phyloP scores from a whole-genome alignment of 371 early-diverging fungal species.

The Rhizopus stolonifer region DNA sequence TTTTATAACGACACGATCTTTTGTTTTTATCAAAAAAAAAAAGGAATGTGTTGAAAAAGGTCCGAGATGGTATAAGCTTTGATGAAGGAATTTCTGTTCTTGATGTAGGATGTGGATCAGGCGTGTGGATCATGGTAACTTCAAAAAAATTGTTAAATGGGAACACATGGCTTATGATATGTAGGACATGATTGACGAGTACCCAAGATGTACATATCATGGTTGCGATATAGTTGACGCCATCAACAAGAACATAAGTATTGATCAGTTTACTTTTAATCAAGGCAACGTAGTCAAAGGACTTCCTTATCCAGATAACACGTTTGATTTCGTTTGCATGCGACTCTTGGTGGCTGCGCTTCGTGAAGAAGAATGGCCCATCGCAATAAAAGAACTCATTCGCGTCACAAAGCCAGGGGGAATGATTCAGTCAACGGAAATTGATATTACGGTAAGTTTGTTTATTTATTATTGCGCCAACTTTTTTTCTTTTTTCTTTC shows the following conservation, averaged over 20 bases:
- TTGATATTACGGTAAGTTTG: neutral
- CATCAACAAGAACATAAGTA: slow-evolving; percentile 4
- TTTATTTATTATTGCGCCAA: no score
- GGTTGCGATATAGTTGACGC: slow-evolving; percentile 17
- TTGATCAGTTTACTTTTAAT: slow-evolving; percentile 5
- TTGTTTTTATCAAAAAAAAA: neutral
- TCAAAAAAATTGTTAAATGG: neutral
- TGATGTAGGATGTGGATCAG: slow-evolving; percentile 38
- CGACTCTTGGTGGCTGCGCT: slow-evolving; percentile 5
- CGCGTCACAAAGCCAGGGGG: slow-evolving; percentile 15
- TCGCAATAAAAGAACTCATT: slow-evolving; percentile 5
- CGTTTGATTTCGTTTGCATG: slow-evolving; percentile 12
- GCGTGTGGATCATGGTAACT: slow-evolving; percentile 28
- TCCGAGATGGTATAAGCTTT: neutral
- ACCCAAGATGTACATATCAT: slow-evolving; percentile 7
- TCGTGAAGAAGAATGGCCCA: slow-evolving; percentile 9
- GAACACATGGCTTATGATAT: no score
- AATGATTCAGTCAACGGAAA: slow-evolving; percentile 1
- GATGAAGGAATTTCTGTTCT: slow-evolving; percentile 9
- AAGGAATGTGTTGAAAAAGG: slow-evolving; percentile 1
- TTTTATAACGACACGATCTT: no score
- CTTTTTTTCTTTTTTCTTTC: neutral
- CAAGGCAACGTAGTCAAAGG: neutral
- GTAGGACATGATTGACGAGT: slow-evolving; percentile 15
- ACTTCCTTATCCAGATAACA: slow-evolving; percentile 7